Evolutionary conservation across 768 basidiomycete species (phyloP).

Genomic region (Boletus barrowsii): DNA sequence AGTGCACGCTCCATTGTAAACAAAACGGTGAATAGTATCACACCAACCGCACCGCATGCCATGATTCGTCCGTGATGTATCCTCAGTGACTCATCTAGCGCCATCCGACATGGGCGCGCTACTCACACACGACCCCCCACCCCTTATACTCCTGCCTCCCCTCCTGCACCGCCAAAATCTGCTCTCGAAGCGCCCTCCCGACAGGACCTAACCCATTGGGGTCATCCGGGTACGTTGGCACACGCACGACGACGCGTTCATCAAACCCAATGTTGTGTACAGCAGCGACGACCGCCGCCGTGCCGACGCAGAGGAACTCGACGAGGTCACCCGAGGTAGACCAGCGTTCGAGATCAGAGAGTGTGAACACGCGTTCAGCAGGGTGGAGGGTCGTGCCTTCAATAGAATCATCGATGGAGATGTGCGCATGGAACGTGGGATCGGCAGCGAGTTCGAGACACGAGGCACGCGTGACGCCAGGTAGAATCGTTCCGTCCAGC

Average conservation of each 20-base stretch:
- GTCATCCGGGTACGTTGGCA: conserved; percentile 49
- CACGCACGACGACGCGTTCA: conserved; percentile 56
- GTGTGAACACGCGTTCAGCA: conserved; percentile 60
- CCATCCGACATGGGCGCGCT: not conserved
- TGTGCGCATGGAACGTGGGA: too few relatives aligned
- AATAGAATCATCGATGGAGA: too few relatives aligned
- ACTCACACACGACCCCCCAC: conserved; percentile 52
- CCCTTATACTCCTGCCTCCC: conserved; percentile 58
- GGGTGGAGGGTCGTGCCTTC: conserved; percentile 25
- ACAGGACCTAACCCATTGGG: conserved; percentile 49
- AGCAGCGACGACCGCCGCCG: conserved; percentile 73
- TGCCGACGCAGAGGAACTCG: conserved; percentile 85
- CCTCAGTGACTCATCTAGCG: too few relatives aligned
- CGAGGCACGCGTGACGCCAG: too few relatives aligned
- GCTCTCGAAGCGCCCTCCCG: conserved; percentile 64
- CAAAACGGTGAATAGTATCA: too few relatives aligned
- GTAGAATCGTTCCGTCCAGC: conserved; percentile 54
- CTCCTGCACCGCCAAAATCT: conserved; percentile 76
- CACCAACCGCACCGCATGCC: too few relatives aligned
- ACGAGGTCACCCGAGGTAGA: conserved; percentile 60
- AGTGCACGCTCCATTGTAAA: too few relatives aligned
- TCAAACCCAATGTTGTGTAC: conserved; percentile 73
- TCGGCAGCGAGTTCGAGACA: too few relatives aligned
- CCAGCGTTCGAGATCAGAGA: conserved; percentile 54
- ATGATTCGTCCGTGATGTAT: too few relatives aligned